Evolutionary conservation across 108 stramenopile genomes (phyloP).

Genomic region (Epithemia pelagica): DNA sequence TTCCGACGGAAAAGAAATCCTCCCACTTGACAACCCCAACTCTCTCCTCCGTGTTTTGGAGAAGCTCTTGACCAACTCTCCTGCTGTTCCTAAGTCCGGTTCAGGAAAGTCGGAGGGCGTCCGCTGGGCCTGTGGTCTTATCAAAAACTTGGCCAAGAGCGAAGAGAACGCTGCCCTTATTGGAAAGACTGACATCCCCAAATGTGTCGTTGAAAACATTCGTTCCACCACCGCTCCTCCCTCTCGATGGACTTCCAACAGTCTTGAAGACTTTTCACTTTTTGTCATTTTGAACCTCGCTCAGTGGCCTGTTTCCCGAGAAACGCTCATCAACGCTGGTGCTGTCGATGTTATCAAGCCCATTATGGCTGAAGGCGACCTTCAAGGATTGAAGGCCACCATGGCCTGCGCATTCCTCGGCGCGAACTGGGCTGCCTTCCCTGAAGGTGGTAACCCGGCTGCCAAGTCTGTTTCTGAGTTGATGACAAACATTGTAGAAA

Average conservation of each 20-base stretch:
- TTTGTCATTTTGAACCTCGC: constrained; percentile 86
- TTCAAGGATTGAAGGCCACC: constrained; percentile 89
- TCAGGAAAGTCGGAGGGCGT: constrained; percentile 88
- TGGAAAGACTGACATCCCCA: constrained; percentile 84
- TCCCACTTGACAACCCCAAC: constrained; percentile 73
- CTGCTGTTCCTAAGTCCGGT: constrained; percentile 82
- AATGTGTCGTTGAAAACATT: constrained; percentile 81
- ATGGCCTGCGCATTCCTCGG: constrained; percentile 88
- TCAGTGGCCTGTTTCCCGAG: constrained; percentile 77
- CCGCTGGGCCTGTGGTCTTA: constrained; percentile 90
- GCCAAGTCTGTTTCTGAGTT: constrained; percentile 82
- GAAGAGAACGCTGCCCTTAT: constrained; percentile 85
- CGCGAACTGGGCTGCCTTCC: constrained; percentile 71
- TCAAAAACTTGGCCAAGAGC: constrained; percentile 86
- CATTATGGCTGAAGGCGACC: constrained; percentile 87
- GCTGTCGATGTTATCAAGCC: constrained; percentile 85
- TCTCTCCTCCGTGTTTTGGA: constrained; percentile 81
- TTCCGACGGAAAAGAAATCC: constrained; percentile 46
- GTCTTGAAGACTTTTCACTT: constrained; percentile 83
- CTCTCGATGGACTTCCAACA: constrained; percentile 84
- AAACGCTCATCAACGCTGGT: constrained; percentile 71
- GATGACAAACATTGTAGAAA: constrained; percentile 87
- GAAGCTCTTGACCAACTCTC: constrained; percentile 80
- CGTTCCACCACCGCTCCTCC: constrained; percentile 77
- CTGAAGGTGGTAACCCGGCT: constrained; percentile 77